phyloP scores from a whole-genome alignment of 2,329 filamentous ascomycete genomes.

The Zymoseptoria pseudotritici region DNA sequence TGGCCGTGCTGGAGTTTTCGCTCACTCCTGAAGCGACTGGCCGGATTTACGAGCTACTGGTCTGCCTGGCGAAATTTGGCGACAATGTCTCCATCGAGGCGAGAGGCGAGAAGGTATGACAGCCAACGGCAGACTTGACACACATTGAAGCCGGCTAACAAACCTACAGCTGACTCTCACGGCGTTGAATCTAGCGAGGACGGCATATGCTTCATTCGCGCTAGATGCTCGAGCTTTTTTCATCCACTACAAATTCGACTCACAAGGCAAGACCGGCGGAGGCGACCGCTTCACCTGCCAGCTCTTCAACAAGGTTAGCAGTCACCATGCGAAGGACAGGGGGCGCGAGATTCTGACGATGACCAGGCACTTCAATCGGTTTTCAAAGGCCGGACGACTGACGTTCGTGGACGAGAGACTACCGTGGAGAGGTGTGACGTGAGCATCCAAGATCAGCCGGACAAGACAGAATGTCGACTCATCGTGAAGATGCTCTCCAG shows the following conservation, averaged over 20 bases:
- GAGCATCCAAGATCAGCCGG: slow-evolving; percentile 61
- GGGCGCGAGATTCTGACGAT: neutral
- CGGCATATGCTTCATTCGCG: slow-evolving; percentile 66
- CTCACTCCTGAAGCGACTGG: slow-evolving; percentile 65
- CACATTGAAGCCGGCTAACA: slow-evolving; percentile 6
- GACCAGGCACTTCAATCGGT: slow-evolving; percentile 54
- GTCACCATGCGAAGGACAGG: neutral
- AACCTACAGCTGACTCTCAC: slow-evolving; percentile 58
- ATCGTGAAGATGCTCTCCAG: slow-evolving; percentile 66
- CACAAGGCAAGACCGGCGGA: slow-evolving; percentile 14
- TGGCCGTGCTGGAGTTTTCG: slow-evolving; percentile 58
- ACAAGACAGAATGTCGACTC: slow-evolving; percentile 62
- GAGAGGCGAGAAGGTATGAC: slow-evolving; percentile 54
- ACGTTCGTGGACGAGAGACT: slow-evolving; percentile 59
- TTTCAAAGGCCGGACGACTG: slow-evolving; percentile 60
- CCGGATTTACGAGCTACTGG: slow-evolving; percentile 63
- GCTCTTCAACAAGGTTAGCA: slow-evolving; percentile 61
- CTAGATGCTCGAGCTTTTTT: slow-evolving; percentile 65
- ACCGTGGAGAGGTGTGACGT: slow-evolving; percentile 69
- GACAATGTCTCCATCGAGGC: slow-evolving; percentile 72
- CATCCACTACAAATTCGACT: slow-evolving; percentile 58
- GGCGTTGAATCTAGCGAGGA: slow-evolving; percentile 71
- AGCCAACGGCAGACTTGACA: neutral
- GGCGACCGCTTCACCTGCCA: slow-evolving; percentile 60
- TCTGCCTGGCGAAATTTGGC: slow-evolving; percentile 71